Evolutionary conservation across 768 basidiomycete species (phyloP).

Genomic region (Symmetrospora coprosmae): DNA sequence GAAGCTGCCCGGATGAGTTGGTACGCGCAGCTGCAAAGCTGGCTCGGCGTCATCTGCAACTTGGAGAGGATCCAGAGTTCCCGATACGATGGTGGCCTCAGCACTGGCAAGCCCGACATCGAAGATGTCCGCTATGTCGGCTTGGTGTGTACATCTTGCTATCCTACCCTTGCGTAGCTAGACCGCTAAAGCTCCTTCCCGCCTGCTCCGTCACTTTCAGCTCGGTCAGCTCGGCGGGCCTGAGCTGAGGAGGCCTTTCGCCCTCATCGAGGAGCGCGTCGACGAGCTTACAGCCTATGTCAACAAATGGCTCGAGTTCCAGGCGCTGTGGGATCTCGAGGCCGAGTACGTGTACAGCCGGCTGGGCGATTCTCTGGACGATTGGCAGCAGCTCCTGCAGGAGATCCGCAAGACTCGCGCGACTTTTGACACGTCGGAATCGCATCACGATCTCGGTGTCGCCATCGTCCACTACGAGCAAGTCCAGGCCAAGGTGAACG

Average conservation of each 20-base stretch:
- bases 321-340: constrained; percentile 96
- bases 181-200: background rate
- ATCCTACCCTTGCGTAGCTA: constrained; percentile 9
- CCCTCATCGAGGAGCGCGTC: constrained; percentile 72
- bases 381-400: constrained; percentile 85
- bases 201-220: constrained; percentile 38
- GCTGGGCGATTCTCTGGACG: constrained; percentile 77
- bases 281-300: constrained; percentile 80
- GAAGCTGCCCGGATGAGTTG: constrained; percentile 81
- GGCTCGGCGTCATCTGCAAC: constrained; percentile 73
- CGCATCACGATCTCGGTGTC: constrained; percentile 61
- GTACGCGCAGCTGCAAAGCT: constrained; percentile 76
- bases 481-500: constrained; percentile 91
- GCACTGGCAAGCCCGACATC: constrained; percentile 54
- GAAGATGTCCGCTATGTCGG: constrained; percentile 69
- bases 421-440: constrained; percentile 93
- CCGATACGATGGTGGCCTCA: constrained; percentile 87
- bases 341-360: constrained; percentile 91
- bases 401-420: constrained; percentile 94
- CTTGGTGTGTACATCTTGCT: constrained; percentile 45
- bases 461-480: constrained; percentile 95
- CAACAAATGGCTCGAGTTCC: constrained; percentile 96
- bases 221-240: constrained; percentile 59
- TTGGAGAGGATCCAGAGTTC: constrained; percentile 81
- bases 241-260: constrained; percentile 65